phyloP scores from a whole-genome alignment of 768 basidiomycete species.

The Coprinellus aureogranulatus region DNA sequence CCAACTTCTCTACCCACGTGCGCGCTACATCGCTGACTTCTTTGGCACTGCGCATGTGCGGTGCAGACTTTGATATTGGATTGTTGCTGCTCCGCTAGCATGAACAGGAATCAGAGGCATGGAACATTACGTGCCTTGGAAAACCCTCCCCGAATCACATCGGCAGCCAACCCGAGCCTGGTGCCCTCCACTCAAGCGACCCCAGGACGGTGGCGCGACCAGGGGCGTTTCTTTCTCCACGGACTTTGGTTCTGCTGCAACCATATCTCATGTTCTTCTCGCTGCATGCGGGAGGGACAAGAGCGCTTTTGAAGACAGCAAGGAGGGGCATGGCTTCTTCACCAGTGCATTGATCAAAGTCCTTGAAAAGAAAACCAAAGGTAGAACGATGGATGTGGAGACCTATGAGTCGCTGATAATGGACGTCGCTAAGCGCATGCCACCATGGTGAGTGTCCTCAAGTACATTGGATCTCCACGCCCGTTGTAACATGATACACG shows the following conservation, averaged over 20 bases:
- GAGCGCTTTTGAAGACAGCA: slow-evolving; percentile 24
- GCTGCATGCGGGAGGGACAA: slow-evolving; percentile 40
- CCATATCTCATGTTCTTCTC: slow-evolving; percentile 38
- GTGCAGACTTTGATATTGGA: slow-evolving; percentile 45
- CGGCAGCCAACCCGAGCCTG: slow-evolving; percentile 19
- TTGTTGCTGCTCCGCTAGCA: slow-evolving; percentile 42
- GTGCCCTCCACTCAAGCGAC: background rate
- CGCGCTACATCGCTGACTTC: background rate
- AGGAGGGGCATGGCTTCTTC: slow-evolving; percentile 26
- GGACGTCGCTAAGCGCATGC: too few species aligned
- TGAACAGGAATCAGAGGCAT: slow-evolving; percentile 14
- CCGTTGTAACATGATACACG: too few species aligned
- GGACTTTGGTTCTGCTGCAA: slow-evolving; percentile 21
- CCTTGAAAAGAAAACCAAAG: background rate
- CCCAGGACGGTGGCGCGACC: slow-evolving; percentile 12
- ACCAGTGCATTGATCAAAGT: slow-evolving; percentile 19
- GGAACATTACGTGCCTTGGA: slow-evolving; percentile 21
- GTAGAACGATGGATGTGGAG: too few species aligned
- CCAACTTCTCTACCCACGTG: background rate
- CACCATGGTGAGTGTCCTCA: too few species aligned
- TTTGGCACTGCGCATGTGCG: too few species aligned
- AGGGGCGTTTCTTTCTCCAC: slow-evolving; percentile 13
- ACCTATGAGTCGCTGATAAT: too few species aligned
- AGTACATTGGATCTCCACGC: too few species aligned
- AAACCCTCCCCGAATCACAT: slow-evolving; percentile 24